phyloP scores from a whole-genome alignment of 2,329 filamentous ascomycete species.

The Colletotrichum truncatum region DNA sequence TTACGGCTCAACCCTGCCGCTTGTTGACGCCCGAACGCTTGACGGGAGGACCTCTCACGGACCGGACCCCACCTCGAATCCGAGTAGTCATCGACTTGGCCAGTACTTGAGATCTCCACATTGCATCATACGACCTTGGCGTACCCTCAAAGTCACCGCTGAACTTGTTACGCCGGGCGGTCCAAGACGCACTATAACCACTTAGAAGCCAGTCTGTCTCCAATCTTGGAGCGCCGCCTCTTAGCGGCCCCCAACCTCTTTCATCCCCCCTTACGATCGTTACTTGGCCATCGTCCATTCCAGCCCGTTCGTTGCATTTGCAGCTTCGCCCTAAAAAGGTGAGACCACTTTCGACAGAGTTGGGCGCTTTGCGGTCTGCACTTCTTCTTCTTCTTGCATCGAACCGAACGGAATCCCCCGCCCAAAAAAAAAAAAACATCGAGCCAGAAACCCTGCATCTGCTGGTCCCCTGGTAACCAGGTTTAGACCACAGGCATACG shows the following conservation, averaged over 20 bases:
- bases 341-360: conserved; percentile 20
- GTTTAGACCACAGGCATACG: background rate
- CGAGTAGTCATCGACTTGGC: background rate
- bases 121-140: background rate
- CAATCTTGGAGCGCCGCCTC: too few species aligned
- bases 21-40: conserved; percentile 21
- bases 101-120: conserved; percentile 9
- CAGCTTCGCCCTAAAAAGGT: conserved; percentile 26
- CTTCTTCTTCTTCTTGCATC: background rate
- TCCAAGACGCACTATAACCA: background rate
- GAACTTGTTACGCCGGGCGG: background rate
- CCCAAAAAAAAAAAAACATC: background rate
- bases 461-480: background rate
- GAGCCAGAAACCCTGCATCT: background rate
- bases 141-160: conserved; percentile 19
- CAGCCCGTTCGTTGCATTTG: conserved; percentile 27
- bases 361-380: background rate
- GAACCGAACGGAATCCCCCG: background rate
- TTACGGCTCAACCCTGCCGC: conserved; percentile 2
- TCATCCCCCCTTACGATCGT: conserved; percentile 1
- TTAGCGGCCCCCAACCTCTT: background rate
- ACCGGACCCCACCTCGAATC: conserved; percentile 22
- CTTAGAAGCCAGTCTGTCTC: conserved; percentile 1
- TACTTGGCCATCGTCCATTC: conserved; percentile 11
- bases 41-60: conserved; percentile 19